Percentiles rank a stretch among this genome's conserved stretches.
These are phyloP conservation scores for Candida insectorum DNA, from an alignment of 805 yeast species.

Conservation along the genomic window DNA sequence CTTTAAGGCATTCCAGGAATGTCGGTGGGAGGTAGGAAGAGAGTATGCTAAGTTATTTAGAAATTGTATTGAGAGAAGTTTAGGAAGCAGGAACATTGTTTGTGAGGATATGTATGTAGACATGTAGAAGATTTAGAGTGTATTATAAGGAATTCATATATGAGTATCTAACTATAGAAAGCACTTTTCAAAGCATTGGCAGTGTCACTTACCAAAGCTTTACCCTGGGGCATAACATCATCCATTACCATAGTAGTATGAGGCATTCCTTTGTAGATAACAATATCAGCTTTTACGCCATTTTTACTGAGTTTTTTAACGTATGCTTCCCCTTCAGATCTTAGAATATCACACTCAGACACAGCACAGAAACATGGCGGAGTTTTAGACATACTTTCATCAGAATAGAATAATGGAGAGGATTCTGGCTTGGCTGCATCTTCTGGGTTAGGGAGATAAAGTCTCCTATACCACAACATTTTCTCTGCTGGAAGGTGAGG, in stretches of 20 bases:
- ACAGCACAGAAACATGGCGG: constrained; percentile 43
- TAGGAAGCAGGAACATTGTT: constrained; percentile 45
- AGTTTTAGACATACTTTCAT: constrained; percentile 32
- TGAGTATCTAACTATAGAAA: constrained; percentile 34
- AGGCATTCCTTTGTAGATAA: constrained; percentile 41
- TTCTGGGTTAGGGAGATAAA: constrained; percentile 34
- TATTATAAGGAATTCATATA: constrained; percentile 13
- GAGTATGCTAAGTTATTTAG: constrained; percentile 53
- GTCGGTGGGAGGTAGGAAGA: constrained; percentile 55
- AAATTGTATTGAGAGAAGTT: constrained; percentile 53
- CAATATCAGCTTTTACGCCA: constrained; percentile 32
- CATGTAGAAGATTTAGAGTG: background rate
- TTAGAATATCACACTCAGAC: constrained; percentile 43
- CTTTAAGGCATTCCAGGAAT: constrained; percentile 27
- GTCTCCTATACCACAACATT: constrained; percentile 43
- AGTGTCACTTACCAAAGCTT: constrained; percentile 27
- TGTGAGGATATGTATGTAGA: constrained; percentile 47
- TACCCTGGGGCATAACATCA: constrained; percentile 31
- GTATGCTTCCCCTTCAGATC: constrained; percentile 44
- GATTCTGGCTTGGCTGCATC: constrained; percentile 29
- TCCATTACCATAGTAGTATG: constrained; percentile 52
- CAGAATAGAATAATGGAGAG: constrained; percentile 40
- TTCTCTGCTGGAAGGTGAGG: constrained; percentile 44
- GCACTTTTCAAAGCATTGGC: constrained; percentile 27
- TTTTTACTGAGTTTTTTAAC: constrained; percentile 33